Evolutionary conservation across 2,329 filamentous ascomycete species (phyloP), one percentile per base, ranked within the genome.

Genomic region (Chalara sp.): DNA sequence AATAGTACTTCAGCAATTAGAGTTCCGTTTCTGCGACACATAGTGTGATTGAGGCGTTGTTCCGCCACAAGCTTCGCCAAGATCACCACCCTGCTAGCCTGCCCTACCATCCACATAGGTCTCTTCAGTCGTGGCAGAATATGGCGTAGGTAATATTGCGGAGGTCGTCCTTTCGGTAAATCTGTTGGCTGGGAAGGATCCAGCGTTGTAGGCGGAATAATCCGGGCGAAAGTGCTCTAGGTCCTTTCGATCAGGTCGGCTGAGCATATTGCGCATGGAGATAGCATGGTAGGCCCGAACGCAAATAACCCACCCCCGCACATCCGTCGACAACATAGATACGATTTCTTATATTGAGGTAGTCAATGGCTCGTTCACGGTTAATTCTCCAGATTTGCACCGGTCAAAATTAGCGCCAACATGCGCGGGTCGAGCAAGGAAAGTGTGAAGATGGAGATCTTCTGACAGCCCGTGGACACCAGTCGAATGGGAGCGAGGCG

Each of bases 231-330:
- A 99, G 75, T 89, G 82, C 76, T 96, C 87, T 49, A 99, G 85
- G 78, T 99, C 91, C 74, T 95, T 95, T 57, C 81, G 82, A 48
- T 84, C 78, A 57, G 93, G 93, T 63, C 93, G 87, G 78, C 99
- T 99, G 68, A 99, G 87, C 93, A 99, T 99, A 81, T 99, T 99
- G 69, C 91, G 89, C 93, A 99, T 99, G 84, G 99, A 99, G 59
- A 99, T 83, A 56, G 93, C 93, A 81, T 99, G 93, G 81, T 99
- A 99, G 72, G 93, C 93, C 69, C 93, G 91, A 61, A 93, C 93
- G 76, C 93, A 99, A 68, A 99, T 90, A 65, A 99, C 93, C 93
- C 93, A 99, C 21, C 70, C 93, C 93, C 61, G 93, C 93, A 69
- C 86, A 99, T 59, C 93, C 93, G 70, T 99, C 93, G 60, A 99